phyloP scores from a whole-genome alignment of 2,329 filamentous ascomycete genomes.

The Hypomyces perniciosus region DNA sequence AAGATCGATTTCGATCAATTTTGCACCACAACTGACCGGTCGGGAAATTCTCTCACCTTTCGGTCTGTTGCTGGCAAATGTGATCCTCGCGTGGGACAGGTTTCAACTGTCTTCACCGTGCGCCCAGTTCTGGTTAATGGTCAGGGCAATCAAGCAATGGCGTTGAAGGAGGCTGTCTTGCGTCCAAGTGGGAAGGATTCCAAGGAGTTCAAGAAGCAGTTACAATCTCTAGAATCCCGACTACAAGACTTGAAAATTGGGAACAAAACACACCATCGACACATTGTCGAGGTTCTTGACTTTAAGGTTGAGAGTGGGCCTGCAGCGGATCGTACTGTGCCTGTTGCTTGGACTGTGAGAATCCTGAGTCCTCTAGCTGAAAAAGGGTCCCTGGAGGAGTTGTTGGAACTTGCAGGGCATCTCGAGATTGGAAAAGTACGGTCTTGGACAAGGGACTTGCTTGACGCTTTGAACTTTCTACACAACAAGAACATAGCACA shows the following conservation, averaged over 20 bases:
- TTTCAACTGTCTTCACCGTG: slow-evolving; percentile 66
- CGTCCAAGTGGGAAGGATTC: slow-evolving; percentile 51
- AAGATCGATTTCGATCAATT: slow-evolving; percentile 60
- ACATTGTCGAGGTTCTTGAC: slow-evolving; percentile 73
- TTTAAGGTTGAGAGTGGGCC: slow-evolving; percentile 65
- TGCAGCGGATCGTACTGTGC: slow-evolving; percentile 30
- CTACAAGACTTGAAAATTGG: slow-evolving; percentile 69
- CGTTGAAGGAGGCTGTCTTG: slow-evolving; percentile 66
- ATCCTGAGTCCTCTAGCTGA: slow-evolving; percentile 72
- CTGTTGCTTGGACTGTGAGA: slow-evolving; percentile 61
- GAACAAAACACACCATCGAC: slow-evolving; percentile 68
- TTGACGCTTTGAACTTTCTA: slow-evolving; percentile 82
- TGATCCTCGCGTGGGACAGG: slow-evolving; percentile 57
- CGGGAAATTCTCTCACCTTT: slow-evolving; percentile 61
- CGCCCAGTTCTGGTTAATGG: slow-evolving; percentile 57
- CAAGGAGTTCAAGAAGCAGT: slow-evolving; percentile 64
- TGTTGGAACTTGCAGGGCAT: slow-evolving; percentile 71
- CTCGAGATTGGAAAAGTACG: slow-evolving; percentile 71
- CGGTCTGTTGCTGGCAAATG: slow-evolving; percentile 65
- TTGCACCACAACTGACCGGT: slow-evolving; percentile 56
- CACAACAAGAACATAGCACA: slow-evolving; percentile 82
- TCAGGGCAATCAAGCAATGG: slow-evolving; percentile 55
- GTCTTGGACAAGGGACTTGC: slow-evolving; percentile 84
- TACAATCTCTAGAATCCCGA: slow-evolving; percentile 70
- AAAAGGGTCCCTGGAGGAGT: slow-evolving; percentile 74